Conservation (phyloP, 495 filamentous ascomycete species). For the Annulohypoxylon maeteangense region DNA sequence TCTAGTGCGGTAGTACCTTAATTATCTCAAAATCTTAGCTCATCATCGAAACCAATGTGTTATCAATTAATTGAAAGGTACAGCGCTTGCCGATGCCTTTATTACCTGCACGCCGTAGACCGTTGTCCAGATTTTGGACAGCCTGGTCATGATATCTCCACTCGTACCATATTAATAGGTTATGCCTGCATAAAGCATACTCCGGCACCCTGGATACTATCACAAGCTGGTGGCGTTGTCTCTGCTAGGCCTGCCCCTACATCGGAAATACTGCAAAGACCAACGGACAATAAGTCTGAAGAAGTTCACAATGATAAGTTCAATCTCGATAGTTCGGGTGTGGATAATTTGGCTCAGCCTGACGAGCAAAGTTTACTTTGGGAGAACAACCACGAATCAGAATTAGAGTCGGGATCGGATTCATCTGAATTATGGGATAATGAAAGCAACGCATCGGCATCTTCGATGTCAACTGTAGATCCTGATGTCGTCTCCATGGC, state of each 20-base stretch:
- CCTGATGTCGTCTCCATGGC: background rate
- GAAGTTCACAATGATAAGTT: background rate
- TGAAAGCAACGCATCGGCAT: background rate
- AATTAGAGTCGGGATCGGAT: background rate
- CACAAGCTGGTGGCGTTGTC: too few relatives aligned
- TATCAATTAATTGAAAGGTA: conserved; percentile 1
- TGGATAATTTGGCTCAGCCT: background rate
- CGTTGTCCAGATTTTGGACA: background rate
- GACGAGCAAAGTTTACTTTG: background rate
- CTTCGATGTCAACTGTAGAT: background rate
- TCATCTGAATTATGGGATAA: background rate
- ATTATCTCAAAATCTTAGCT: too few relatives aligned
- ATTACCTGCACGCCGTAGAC: background rate
- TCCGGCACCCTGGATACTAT: too few relatives aligned
- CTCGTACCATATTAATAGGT: background rate
- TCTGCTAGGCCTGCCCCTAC: too few relatives aligned
- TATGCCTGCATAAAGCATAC: background rate
- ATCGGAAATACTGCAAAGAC: too few relatives aligned
- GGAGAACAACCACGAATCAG: background rate
- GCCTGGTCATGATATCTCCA: background rate
- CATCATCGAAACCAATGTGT: too few relatives aligned
- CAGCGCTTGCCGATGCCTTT: background rate
- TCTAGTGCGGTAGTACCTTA: too few relatives aligned
- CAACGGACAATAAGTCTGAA: too few relatives aligned
- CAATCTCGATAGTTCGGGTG: background rate